Evolutionary conservation across 202 grass and related monocot genomes (phyloP).

Genomic region (Schoenoplectus triqueter): DNA sequence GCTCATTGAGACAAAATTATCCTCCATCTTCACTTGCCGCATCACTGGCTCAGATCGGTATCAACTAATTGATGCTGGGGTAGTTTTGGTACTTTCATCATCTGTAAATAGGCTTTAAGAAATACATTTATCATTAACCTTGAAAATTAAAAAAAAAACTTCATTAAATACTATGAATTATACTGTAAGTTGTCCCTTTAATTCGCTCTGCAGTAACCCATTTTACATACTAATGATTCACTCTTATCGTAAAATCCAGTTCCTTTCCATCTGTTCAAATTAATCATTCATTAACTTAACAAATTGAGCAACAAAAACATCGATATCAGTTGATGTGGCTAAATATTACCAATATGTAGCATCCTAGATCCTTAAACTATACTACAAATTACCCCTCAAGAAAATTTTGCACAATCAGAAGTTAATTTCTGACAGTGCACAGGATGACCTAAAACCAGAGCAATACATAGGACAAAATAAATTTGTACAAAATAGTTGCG

Average conservation of each 20-base stretch:
- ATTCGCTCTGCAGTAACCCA: not conserved
- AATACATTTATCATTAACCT: conserved; percentile 1
- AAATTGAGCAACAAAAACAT: conserved; percentile 17
- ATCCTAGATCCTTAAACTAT: not conserved
- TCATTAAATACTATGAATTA: conserved; percentile 11
- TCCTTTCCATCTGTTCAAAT: not conserved
- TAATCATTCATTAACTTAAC: conserved; percentile 3
- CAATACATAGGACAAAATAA: not conserved
- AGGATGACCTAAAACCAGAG: not conserved
- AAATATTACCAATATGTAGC: not conserved
- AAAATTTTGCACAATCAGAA: not conserved
- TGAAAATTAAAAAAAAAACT: not conserved
- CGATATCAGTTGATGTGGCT: no score
- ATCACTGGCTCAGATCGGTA: conserved; percentile 58
- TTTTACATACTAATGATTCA: not conserved
- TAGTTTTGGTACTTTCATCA: conserved; percentile 7
- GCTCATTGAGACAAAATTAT: not conserved
- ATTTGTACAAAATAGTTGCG: not conserved
- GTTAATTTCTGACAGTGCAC: not conserved
- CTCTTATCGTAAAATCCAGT: not conserved
- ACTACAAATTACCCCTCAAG: not conserved
- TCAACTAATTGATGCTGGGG: conserved; percentile 46
- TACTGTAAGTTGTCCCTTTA: not conserved
- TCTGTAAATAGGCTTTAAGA: conserved; percentile 45
- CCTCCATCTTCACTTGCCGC: conserved; percentile 19